Evolutionary conservation across 2,329 filamentous ascomycete species (phyloP).

Genomic region (Xylariomycetidae sp.): DNA sequence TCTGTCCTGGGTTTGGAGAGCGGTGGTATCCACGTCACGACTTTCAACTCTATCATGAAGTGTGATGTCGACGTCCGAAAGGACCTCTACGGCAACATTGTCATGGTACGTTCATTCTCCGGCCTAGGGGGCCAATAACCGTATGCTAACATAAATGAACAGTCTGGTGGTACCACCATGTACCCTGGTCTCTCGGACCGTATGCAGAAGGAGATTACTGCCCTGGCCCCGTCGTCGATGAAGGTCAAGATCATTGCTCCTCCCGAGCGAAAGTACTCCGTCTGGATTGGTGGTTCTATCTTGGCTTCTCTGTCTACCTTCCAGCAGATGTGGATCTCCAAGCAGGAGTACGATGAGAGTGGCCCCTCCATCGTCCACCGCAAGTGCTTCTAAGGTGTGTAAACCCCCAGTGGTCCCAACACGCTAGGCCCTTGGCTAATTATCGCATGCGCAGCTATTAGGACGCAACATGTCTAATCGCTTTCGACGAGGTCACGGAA

Average conservation of each 20-base stretch:
- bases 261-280: conserved; percentile 99
- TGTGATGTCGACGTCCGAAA: conserved; percentile 99
- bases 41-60: conserved; percentile 99
- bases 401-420: background rate
- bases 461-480: conserved; percentile 15
- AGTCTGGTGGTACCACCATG: conserved; percentile 99
- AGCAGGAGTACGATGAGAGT: conserved; percentile 99
- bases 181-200: conserved; percentile 99
- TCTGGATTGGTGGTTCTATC: conserved; percentile 99
- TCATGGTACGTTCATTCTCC: conserved; percentile 74
- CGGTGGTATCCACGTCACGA: conserved; percentile 98
- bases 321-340: conserved; percentile 99
- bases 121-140: conserved; percentile 1
- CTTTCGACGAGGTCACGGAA: conserved; percentile 32
- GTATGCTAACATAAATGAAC: conserved; percentile 6
- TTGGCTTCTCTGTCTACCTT: conserved; percentile 98
- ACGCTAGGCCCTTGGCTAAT: conserved; percentile 6
- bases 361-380: conserved; percentile 98
- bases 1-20: conserved; percentile 96
- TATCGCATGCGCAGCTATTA: conserved; percentile 13
- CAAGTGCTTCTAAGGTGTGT: conserved; percentile 98
- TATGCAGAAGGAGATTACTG: conserved; percentile 99
- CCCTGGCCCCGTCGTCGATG: conserved; percentile 98
- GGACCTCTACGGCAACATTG: conserved; percentile 99
- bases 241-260: conserved; percentile 99